Percentiles rank a stretch among this genome's conserved stretches.
Evolutionary conservation across 2,329 filamentous ascomycete species (phyloP).

Genomic region (Chalaropsis ovoidea): DNA sequence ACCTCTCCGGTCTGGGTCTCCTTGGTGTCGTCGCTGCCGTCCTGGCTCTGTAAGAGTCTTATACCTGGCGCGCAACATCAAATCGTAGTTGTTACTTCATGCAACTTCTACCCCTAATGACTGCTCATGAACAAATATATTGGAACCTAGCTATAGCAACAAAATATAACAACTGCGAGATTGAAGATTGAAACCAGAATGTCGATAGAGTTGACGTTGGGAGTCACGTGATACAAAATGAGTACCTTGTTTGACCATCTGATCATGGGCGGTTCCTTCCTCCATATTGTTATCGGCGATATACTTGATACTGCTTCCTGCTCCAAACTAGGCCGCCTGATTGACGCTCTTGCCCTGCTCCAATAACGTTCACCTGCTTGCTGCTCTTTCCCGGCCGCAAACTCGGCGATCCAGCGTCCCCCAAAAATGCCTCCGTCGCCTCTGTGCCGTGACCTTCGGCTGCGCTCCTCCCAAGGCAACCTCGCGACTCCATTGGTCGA

Average conservation of each 20-base stretch:
- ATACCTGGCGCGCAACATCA: not conserved
- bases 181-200: too few species aligned
- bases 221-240: not conserved
- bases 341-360: too few species aligned
- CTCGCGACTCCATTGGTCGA: not conserved
- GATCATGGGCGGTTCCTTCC: too few species aligned
- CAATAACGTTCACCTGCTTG: too few species aligned
- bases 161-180: conserved; percentile 11
- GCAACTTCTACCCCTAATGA: conserved; percentile 18
- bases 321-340: too few species aligned
- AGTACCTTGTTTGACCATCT: too few species aligned
- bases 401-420: too few species aligned
- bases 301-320: too few species aligned
- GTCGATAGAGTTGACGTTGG: too few species aligned
- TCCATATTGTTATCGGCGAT: too few species aligned
- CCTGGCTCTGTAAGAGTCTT: conserved; percentile 39
- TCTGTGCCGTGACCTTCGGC: not conserved
- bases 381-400: too few species aligned
- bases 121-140: conserved; percentile 3
- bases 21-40: conserved; percentile 43
- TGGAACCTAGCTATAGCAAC: conserved; percentile 2
- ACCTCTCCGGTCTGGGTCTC: conserved; percentile 36
- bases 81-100: not conserved
- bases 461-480: not conserved
- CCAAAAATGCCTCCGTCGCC: not conserved